Conservation (phyloP, 352 stramenopile species). For the Globisporangium canariense region DNA sequence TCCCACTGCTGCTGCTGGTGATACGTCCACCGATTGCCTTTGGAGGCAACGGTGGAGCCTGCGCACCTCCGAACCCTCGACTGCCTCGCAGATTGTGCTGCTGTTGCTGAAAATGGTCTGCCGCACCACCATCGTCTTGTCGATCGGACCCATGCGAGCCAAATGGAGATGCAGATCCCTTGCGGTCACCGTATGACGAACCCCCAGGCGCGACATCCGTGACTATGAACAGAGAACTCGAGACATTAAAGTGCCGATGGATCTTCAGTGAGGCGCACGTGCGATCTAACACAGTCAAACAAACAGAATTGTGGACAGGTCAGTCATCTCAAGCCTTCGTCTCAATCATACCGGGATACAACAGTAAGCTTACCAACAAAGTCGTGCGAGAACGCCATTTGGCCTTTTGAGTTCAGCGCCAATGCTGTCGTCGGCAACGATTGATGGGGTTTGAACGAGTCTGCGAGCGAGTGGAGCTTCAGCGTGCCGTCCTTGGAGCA, state of each 20-base stretch:
- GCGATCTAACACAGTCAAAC: slow-evolving; percentile 42
- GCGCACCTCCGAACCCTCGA: slow-evolving; percentile 6
- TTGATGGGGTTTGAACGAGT: slow-evolving; percentile 82
- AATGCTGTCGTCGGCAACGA: slow-evolving; percentile 69
- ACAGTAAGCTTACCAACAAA: slow-evolving; percentile 52
- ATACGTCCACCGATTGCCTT: slow-evolving; percentile 1
- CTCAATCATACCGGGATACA: background rate
- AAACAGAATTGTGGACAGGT: background rate
- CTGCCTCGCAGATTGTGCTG: slow-evolving; percentile 1
- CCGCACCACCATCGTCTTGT: slow-evolving; percentile 10
- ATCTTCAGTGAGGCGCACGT: slow-evolving; percentile 83
- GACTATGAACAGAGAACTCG: slow-evolving; percentile 71
- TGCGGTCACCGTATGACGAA: slow-evolving; percentile 21
- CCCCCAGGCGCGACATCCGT: slow-evolving; percentile 6
- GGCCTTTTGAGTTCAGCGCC: slow-evolving; percentile 74
- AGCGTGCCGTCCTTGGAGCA: slow-evolving; percentile 87
- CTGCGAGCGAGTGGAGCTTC: slow-evolving; percentile 81
- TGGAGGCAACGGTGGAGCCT: slow-evolving; percentile 17
- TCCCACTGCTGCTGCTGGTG: slow-evolving; percentile 17
- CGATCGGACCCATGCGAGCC: slow-evolving; percentile 16
- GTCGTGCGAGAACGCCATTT: slow-evolving; percentile 82
- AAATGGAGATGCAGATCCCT: slow-evolving; percentile 9
- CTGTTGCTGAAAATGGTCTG: slow-evolving; percentile 2
- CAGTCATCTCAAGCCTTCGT: background rate
- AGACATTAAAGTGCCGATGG: slow-evolving; percentile 56